These are phyloP conservation scores for Raffaelea ambrosiae DNA, from an alignment of 2,329 filamentous ascomycete genomes.

Conservation along the genomic window DNA sequence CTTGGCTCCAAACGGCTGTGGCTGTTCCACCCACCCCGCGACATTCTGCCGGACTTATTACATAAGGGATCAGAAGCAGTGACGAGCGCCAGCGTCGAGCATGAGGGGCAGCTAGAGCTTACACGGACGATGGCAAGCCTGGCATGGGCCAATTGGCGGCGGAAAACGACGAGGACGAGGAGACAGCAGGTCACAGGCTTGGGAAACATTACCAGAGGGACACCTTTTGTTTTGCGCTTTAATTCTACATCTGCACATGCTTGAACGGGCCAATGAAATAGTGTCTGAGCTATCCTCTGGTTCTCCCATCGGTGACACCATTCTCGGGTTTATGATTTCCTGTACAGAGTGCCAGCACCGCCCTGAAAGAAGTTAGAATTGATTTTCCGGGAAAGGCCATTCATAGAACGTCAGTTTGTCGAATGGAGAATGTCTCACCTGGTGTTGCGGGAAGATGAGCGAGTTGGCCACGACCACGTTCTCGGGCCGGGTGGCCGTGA, in stretches of 20 bases:
- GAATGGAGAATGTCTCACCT: no score
- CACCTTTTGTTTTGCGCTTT: no score
- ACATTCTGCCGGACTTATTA: slow-evolving; percentile 9
- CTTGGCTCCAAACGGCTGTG: neutral
- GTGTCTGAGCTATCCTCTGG: no score
- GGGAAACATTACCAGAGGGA: no score
- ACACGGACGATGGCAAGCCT: no score
- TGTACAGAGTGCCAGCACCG: slow-evolving; percentile 7
- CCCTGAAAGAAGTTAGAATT: slow-evolving; percentile 6
- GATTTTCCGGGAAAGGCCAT: no score
- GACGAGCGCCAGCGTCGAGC: neutral
- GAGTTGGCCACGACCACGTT: slow-evolving; percentile 89
- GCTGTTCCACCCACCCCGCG: slow-evolving; percentile 3
- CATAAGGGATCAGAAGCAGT: neutral
- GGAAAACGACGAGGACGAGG: neutral
- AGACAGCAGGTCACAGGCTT: neutral
- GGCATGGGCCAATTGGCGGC: neutral
- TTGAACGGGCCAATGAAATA: no score
- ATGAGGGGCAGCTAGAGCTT: no score
- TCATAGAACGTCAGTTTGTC: no score
- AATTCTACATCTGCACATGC: no score
- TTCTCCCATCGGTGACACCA: no score
- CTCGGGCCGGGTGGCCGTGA: slow-evolving; percentile 72
- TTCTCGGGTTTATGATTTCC: slow-evolving; percentile 5
- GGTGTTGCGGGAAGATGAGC: slow-evolving; percentile 80